A percentile compares a stretch with the other conserved stretches of the same genome.
Conservation (phyloP, 2,329 filamentous ascomycete genomes). For the Dothidotthia symphoricarpi region DNA sequence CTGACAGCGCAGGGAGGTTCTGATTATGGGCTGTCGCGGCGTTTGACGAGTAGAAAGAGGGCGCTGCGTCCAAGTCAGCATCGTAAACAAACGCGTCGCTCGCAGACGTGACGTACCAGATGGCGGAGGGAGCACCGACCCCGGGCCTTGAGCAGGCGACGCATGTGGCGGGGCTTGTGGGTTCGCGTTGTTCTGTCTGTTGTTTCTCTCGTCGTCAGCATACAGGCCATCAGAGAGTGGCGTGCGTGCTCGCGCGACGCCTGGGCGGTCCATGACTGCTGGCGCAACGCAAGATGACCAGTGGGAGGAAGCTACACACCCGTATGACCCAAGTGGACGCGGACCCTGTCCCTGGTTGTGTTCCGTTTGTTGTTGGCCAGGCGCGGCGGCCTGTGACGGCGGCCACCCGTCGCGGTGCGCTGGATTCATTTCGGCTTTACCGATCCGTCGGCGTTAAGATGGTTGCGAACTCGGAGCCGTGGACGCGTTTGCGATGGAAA, state of each 20-base stretch:
- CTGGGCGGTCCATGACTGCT: slow-evolving; percentile 18
- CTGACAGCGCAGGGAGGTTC: slow-evolving; percentile 46
- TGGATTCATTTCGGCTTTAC: slow-evolving; percentile 43
- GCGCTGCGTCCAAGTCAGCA: slow-evolving; percentile 26
- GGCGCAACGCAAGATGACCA: slow-evolving; percentile 4
- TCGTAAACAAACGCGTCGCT: slow-evolving; percentile 7
- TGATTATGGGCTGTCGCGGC: slow-evolving; percentile 40
- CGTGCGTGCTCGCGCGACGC: slow-evolving; percentile 11
- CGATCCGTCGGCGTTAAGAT: slow-evolving; percentile 27
- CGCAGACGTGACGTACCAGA: slow-evolving; percentile 33
- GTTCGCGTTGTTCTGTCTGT: slow-evolving; percentile 34
- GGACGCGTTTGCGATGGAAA: slow-evolving; percentile 17
- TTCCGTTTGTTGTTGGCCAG: slow-evolving; percentile 44
- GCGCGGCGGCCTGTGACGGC: slow-evolving; percentile 46
- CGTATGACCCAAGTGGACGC: slow-evolving; percentile 38
- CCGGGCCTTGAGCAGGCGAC: slow-evolving; percentile 37
- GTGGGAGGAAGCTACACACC: slow-evolving; percentile 25
- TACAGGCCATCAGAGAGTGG: slow-evolving; percentile 10
- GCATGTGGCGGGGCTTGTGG: slow-evolving; percentile 36
- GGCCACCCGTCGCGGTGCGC: slow-evolving; percentile 44
- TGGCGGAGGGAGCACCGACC: slow-evolving; percentile 42
- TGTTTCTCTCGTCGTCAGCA: slow-evolving; percentile 18
- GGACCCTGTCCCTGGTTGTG: slow-evolving; percentile 34
- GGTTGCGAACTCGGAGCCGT: slow-evolving; percentile 10
- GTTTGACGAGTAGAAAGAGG: slow-evolving; percentile 44